A percentile compares a stretch with the other conserved stretches of the same genome.
These are phyloP conservation scores for Tylopilus subfusipes DNA, from an alignment of 768 basidiomycete species.

Conservation along the genomic window DNA sequence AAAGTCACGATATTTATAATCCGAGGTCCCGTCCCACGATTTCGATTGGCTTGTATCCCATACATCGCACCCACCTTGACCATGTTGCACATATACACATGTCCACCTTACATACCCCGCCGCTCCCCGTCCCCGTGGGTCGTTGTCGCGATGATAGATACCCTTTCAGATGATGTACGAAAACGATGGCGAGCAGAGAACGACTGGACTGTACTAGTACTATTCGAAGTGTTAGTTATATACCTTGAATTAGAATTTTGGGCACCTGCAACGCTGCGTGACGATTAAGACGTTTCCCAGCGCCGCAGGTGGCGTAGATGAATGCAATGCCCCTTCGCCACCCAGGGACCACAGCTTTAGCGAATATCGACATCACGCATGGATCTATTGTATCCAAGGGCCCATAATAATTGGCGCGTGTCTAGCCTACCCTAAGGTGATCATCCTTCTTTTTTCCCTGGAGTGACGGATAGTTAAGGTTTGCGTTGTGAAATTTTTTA, in stretches of 20 bases:
- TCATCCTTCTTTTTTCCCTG: slow-evolving; percentile 9
- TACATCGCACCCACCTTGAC: slow-evolving; percentile 23
- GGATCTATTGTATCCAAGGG: slow-evolving; percentile 11
- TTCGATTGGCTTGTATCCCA: slow-evolving; percentile 29
- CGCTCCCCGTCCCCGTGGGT: slow-evolving; percentile 12
- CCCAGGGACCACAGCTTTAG: slow-evolving; percentile 21
- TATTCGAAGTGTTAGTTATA: slow-evolving; percentile 32
- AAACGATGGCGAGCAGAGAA: slow-evolving; percentile 26
- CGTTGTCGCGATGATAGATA: slow-evolving; percentile 34
- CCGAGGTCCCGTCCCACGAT: slow-evolving; percentile 6
- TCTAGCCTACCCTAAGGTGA: slow-evolving; percentile 16
- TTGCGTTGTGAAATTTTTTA: slow-evolving; percentile 11
- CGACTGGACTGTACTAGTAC: slow-evolving; percentile 33
- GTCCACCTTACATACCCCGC: slow-evolving; percentile 17
- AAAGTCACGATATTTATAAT: slow-evolving; percentile 27
- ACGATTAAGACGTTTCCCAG: background rate
- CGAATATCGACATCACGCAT: slow-evolving; percentile 14
- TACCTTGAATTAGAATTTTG: slow-evolving; percentile 38
- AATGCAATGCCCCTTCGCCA: slow-evolving; percentile 16
- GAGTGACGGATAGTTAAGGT: slow-evolving; percentile 18
- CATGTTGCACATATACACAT: slow-evolving; percentile 23
- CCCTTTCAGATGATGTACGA: slow-evolving; percentile 28
- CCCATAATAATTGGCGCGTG: slow-evolving; percentile 7
- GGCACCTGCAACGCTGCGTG: slow-evolving; percentile 6
- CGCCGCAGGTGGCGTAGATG: slow-evolving; percentile 14